Evolutionary conservation across 371 early-diverging fungal genomes (phyloP).

Genomic region (Actinomortierella ambigua): DNA sequence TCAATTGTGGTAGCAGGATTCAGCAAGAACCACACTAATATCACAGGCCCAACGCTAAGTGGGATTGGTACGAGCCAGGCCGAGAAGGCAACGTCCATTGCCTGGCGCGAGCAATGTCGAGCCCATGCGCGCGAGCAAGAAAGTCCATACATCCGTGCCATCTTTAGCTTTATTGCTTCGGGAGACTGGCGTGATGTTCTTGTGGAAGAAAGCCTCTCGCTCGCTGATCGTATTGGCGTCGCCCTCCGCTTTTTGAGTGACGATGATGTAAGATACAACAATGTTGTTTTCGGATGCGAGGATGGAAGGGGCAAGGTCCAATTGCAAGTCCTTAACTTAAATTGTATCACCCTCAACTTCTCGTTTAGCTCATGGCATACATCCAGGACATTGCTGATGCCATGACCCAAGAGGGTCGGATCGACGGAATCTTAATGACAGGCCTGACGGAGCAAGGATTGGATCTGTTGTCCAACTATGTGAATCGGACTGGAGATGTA

Average conservation of each 20-base stretch:
- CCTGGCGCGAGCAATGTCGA: constrained; percentile 71
- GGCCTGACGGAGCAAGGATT: constrained; percentile 69
- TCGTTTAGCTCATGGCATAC: constrained; percentile 55
- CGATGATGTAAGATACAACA: constrained; percentile 55
- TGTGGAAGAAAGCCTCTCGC: constrained; percentile 57
- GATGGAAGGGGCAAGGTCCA: too few relatives aligned
- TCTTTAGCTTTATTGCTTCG: constrained; percentile 79
- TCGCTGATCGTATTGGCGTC: constrained; percentile 77
- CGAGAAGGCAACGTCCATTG: constrained; percentile 39
- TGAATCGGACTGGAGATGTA: constrained; percentile 88
- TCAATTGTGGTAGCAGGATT: constrained; percentile 79
- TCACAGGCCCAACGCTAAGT: constrained; percentile 8
- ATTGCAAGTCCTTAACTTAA: background rate
- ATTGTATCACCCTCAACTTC: background rate
- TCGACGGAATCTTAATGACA: constrained; percentile 79
- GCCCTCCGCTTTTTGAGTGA: constrained; percentile 80
- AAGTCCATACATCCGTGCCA: constrained; percentile 76
- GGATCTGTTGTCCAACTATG: constrained; percentile 74
- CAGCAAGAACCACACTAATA: constrained; percentile 33
- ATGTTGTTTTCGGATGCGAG: background rate
- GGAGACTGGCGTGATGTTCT: constrained; percentile 77
- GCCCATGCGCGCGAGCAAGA: constrained; percentile 65
- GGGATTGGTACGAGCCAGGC: constrained; percentile 25
- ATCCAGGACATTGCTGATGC: constrained; percentile 54
- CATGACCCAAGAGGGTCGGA: constrained; percentile 62